Percentiles rank a stretch among this genome's conserved stretches.
phyloP scores from a whole-genome alignment of 2,329 filamentous ascomycete species.

The Cryphonectria japonica region DNA sequence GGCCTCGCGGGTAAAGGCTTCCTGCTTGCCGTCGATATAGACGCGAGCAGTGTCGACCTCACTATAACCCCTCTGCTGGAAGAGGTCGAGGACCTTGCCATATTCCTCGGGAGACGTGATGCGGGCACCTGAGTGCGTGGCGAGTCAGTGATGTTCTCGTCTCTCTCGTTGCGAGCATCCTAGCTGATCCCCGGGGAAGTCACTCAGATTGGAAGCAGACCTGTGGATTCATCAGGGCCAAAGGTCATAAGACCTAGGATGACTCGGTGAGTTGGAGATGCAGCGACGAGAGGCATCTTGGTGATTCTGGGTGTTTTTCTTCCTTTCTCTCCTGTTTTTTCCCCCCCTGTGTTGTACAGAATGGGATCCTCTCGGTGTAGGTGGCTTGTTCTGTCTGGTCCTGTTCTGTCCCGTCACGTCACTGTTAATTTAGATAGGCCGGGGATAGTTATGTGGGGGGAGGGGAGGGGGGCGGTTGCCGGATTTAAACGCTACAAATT shows the following conservation, averaged over 20 bases:
- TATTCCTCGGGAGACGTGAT: conserved; percentile 63
- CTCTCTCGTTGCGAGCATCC: background rate
- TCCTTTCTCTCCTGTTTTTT: background rate
- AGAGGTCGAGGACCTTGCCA: conserved; percentile 66
- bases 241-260: conserved; percentile 77
- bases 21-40: conserved; percentile 71
- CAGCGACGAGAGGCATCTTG: conserved; percentile 28
- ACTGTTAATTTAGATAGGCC: background rate
- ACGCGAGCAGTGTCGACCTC: conserved; percentile 73
- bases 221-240: conserved; percentile 58
- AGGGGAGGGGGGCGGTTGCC: background rate
- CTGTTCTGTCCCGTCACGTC: background rate
- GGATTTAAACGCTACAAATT: background rate
- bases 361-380: background rate
- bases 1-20: conserved; percentile 68
- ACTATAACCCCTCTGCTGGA: conserved; percentile 69
- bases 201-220: conserved; percentile 35
- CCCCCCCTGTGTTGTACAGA: background rate
- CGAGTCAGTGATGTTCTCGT: background rate
- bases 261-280: conserved; percentile 44
- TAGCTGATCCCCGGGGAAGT: background rate
- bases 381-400: background rate
- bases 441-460: background rate
- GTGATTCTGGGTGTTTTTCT: background rate
- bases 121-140: conserved; percentile 47